Evolutionary conservation across 805 yeast species (phyloP).

Genomic region (Metschnikowia kunwiensis): DNA sequence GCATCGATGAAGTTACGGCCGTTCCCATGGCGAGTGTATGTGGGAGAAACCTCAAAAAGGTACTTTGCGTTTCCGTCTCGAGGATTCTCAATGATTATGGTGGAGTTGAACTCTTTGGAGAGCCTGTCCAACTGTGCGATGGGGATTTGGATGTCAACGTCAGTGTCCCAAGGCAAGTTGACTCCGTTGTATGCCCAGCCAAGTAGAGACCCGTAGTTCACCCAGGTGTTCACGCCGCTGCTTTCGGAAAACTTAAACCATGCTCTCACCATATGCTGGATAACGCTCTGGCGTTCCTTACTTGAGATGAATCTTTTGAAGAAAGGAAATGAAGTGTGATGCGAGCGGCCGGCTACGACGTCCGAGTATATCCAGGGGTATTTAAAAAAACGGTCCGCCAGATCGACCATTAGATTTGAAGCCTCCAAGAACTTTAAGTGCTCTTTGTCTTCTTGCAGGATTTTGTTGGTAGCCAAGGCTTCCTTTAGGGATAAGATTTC

Average conservation of each 20-base stretch:
- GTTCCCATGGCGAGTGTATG: constrained; percentile 20
- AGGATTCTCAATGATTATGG: constrained; percentile 19
- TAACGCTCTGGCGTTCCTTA: constrained; percentile 35
- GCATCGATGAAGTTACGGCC: constrained; percentile 22
- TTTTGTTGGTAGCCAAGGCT: constrained; percentile 13
- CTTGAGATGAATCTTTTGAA: constrained; percentile 35
- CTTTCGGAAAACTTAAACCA: constrained; percentile 39
- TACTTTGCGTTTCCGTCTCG: constrained; percentile 20
- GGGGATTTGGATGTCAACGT: constrained; percentile 20
- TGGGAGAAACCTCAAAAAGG: constrained; percentile 21
- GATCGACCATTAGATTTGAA: constrained; percentile 21
- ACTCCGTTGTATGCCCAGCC: constrained; percentile 22
- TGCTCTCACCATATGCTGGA: constrained; percentile 35
- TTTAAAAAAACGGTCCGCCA: constrained; percentile 33
- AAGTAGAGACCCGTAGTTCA: constrained; percentile 27
- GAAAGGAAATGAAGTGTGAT: constrained; percentile 33
- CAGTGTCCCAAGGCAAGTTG: constrained; percentile 23
- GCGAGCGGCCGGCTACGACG: constrained; percentile 31
- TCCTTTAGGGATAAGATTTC: constrained; percentile 26
- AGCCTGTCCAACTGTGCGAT: constrained; percentile 18
- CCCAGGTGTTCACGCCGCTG: constrained; percentile 26
- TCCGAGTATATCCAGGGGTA: constrained; percentile 41
- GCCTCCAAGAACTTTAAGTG: constrained; percentile 31
- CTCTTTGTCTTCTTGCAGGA: constrained; percentile 19
- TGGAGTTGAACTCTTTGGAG: constrained; percentile 13